Conservation (phyloP, 1,284 basidiomycete genomes). For the Ceratobasidium sp. region DNA sequence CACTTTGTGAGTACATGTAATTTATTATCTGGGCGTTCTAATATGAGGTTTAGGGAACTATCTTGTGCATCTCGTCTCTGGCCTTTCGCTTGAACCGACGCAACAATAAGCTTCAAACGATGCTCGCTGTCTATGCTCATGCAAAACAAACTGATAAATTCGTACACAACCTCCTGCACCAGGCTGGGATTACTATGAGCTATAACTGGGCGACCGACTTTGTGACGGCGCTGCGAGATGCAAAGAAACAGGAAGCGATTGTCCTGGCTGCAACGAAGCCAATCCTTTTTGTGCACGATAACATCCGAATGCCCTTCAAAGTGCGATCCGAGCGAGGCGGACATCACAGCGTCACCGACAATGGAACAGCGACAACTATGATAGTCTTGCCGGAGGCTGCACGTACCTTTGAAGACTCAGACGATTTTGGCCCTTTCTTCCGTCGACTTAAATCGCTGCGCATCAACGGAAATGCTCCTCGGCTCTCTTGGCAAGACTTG, state of each 20-base stretch:
- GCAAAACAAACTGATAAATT: neutral
- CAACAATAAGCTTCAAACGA: neutral
- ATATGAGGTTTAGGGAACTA: constrained; percentile 1
- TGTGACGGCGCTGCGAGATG: neutral
- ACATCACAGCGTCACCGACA: neutral
- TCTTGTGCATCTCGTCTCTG: neutral
- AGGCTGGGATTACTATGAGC: constrained; percentile 4
- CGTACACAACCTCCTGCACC: neutral
- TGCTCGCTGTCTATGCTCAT: neutral
- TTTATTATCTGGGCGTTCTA: neutral
- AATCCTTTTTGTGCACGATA: neutral
- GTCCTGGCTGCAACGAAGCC: neutral
- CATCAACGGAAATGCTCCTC: too few species aligned
- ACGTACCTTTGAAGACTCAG: neutral
- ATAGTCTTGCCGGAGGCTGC: neutral
- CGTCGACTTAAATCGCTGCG: too few species aligned
- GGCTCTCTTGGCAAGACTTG: too few species aligned
- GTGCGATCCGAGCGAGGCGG: neutral
- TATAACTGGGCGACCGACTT: neutral
- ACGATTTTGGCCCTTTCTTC: neutral
- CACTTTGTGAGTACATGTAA: constrained; percentile 7
- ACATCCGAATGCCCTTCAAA: neutral
- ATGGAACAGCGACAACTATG: neutral
- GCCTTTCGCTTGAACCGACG: neutral
- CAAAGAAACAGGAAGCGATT: neutral